Conservation (phyloP, 2,329 filamentous ascomycete genomes). For the Graphilbum fragrans region DNA sequence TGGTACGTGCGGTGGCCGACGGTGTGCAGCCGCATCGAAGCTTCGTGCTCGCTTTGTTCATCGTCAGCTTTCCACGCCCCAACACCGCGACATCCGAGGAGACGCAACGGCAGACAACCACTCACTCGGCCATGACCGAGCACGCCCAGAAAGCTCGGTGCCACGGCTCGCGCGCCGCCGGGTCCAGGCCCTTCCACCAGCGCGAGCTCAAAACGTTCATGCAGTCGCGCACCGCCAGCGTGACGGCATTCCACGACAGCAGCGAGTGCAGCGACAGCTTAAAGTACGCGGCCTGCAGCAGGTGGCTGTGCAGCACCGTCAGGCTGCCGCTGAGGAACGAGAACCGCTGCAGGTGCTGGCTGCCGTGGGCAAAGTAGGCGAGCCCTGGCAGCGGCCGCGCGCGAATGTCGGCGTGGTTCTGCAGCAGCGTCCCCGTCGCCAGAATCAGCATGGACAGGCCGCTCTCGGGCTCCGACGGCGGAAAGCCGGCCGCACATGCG, state of each 20-base stretch:
- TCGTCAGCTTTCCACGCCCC: background rate
- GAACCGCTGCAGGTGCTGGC: slow-evolving; percentile 5
- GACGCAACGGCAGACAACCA: no score
- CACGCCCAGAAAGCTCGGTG: slow-evolving; percentile 9
- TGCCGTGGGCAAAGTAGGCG: slow-evolving; percentile 7
- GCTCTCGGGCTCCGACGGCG: slow-evolving; percentile 5
- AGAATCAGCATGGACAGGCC: slow-evolving; percentile 8
- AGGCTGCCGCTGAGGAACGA: slow-evolving; percentile 5
- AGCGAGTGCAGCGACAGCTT: slow-evolving; percentile 6
- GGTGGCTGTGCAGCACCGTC: slow-evolving; percentile 7
- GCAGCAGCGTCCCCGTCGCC: slow-evolving; percentile 6
- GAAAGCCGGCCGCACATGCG: slow-evolving; percentile 1
- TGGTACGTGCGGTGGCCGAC: slow-evolving; percentile 8
- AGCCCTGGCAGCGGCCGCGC: slow-evolving; percentile 5
- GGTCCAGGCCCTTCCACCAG: slow-evolving; percentile 3
- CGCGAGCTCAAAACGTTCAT: slow-evolving; percentile 6
- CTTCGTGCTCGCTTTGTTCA: slow-evolving; percentile 6
- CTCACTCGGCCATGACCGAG: slow-evolving; percentile 7
- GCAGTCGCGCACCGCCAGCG: slow-evolving; percentile 5
- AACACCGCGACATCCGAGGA: no score
- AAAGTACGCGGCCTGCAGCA: slow-evolving; percentile 9
- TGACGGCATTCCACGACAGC: slow-evolving; percentile 8
- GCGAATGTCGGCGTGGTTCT: slow-evolving; percentile 4
- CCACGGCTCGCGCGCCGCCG: slow-evolving; percentile 5
- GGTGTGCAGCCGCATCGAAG: slow-evolving; percentile 4